phyloP scores from a whole-genome alignment of 2,329 filamentous ascomycete genomes.

The Pyrenophora seminiperda region DNA sequence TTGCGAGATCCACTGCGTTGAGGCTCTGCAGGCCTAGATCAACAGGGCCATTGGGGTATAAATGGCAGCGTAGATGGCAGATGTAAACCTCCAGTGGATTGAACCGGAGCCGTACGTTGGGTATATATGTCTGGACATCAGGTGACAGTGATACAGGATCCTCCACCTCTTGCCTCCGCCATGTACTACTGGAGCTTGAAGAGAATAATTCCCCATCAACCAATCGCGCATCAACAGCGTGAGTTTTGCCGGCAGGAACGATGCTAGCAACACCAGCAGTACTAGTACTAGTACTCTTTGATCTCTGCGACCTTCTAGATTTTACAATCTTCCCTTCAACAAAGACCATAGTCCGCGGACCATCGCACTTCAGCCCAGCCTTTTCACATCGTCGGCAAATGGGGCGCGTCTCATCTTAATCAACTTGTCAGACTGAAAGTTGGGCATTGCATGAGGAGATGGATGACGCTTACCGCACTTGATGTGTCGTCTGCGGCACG shows the following conservation, averaged over 20 bases:
- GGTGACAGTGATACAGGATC: not conserved
- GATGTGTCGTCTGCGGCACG: slow-evolving; percentile 36
- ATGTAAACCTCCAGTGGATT: slow-evolving; percentile 34
- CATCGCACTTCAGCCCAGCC: slow-evolving; percentile 31
- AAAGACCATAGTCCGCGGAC: slow-evolving; percentile 31
- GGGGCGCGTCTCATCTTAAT: slow-evolving; percentile 34
- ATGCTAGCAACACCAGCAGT: no score
- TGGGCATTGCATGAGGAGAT: not conserved
- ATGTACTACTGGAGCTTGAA: not conserved
- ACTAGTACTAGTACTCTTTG: not conserved
- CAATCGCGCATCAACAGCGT: no score
- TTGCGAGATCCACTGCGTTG: slow-evolving; percentile 21
- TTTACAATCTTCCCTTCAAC: slow-evolving; percentile 34
- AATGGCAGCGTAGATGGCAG: slow-evolving; percentile 28
- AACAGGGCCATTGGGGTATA: slow-evolving; percentile 29
- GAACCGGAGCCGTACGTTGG: slow-evolving; percentile 5
- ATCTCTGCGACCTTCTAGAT: slow-evolving; percentile 28
- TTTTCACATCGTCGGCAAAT: slow-evolving; percentile 34
- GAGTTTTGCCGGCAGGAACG: no score
- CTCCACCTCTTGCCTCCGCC: slow-evolving; percentile 2
- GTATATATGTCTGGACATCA: not conserved
- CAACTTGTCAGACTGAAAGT: slow-evolving; percentile 5
- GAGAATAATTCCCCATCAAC: no score
- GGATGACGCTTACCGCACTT: slow-evolving; percentile 39
- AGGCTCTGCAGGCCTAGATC: slow-evolving; percentile 28